Evolutionary conservation across 164 flowering plant genomes (phyloP).

Genomic region (Tinospora cordifolia): DNA sequence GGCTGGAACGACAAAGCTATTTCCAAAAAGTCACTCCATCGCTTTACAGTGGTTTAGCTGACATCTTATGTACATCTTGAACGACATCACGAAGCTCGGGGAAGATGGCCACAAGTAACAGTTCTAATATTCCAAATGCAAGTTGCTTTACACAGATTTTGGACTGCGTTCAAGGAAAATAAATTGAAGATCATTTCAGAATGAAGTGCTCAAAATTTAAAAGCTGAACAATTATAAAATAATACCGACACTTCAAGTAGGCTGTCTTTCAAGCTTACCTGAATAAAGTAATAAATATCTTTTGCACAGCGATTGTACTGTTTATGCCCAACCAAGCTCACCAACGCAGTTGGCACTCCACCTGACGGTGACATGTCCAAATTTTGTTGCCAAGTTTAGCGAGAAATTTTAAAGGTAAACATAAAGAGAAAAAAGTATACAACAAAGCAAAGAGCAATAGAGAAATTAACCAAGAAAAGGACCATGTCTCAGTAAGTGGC

Average conservation of each 20-base stretch:
- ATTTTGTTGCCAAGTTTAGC: neutral
- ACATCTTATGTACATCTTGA: constrained; percentile 50
- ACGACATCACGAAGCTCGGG: constrained; percentile 76
- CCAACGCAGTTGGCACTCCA: constrained; percentile 85
- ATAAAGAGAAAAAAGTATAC: too few species aligned
- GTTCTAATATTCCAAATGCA: constrained; percentile 66
- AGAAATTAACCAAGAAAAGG: too few species aligned
- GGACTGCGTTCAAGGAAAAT: constrained; percentile 45
- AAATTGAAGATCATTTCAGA: neutral
- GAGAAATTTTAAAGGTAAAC: too few species aligned
- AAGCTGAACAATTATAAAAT: neutral
- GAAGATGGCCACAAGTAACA: constrained; percentile 62
- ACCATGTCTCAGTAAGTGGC: too few species aligned
- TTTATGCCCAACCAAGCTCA: constrained; percentile 81
- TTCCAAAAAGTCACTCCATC: neutral
- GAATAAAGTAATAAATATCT: constrained; percentile 84
- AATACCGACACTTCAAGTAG: neutral
- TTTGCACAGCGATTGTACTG: constrained; percentile 84
- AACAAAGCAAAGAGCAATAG: too few species aligned
- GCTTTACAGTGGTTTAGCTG: constrained; percentile 19
- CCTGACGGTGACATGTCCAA: constrained; percentile 29
- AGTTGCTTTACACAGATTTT: constrained; percentile 82
- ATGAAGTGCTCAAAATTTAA: neutral
- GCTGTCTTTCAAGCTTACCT: constrained; percentile 36
- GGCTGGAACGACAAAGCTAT: neutral